These are phyloP conservation scores for Hemisphaericaspora lyxosophila DNA, from an alignment of 1,139 yeast species.

Conservation along the genomic window DNA sequence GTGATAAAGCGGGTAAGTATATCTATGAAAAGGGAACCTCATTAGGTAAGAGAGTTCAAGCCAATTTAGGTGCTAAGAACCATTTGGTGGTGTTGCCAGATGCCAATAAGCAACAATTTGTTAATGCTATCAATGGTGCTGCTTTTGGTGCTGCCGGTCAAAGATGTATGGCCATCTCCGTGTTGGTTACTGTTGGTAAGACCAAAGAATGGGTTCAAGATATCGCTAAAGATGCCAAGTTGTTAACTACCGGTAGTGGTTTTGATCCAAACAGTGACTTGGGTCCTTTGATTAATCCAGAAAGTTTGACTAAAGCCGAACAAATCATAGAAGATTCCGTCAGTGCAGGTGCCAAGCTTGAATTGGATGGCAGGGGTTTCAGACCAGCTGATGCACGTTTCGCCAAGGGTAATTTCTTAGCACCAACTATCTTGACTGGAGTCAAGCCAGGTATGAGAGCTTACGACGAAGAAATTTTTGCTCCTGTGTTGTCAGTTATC, in stretches of 20 bases:
- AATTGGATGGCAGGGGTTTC: slow-evolving; percentile 64
- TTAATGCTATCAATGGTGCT: slow-evolving; percentile 71
- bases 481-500: slow-evolving; percentile 68
- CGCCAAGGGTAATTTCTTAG: slow-evolving; percentile 71
- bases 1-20: slow-evolving; percentile 74
- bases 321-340: slow-evolving; percentile 57
- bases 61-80: slow-evolving; percentile 77
- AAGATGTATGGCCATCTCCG: slow-evolving; percentile 82
- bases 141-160: slow-evolving; percentile 88
- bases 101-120: slow-evolving; percentile 64
- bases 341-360: slow-evolving; percentile 58
- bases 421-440: slow-evolving; percentile 66
- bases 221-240: slow-evolving; percentile 56
- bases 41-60: slow-evolving; percentile 75
- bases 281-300: slow-evolving; percentile 72
- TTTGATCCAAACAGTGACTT: slow-evolving; percentile 61
- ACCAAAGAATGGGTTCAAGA: slow-evolving; percentile 66
- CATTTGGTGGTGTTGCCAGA: slow-evolving; percentile 75
- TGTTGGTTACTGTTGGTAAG: slow-evolving; percentile 72
- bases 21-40: slow-evolving; percentile 67
- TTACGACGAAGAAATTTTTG: slow-evolving; percentile 75
- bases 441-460: slow-evolving; percentile 71
- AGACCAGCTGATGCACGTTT: slow-evolving; percentile 44
- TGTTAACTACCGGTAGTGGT: slow-evolving; percentile 65
- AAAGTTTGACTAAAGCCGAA: slow-evolving; percentile 53